Conservation (phyloP, 106 monocot species). For the Triglochin maritima region DNA sequence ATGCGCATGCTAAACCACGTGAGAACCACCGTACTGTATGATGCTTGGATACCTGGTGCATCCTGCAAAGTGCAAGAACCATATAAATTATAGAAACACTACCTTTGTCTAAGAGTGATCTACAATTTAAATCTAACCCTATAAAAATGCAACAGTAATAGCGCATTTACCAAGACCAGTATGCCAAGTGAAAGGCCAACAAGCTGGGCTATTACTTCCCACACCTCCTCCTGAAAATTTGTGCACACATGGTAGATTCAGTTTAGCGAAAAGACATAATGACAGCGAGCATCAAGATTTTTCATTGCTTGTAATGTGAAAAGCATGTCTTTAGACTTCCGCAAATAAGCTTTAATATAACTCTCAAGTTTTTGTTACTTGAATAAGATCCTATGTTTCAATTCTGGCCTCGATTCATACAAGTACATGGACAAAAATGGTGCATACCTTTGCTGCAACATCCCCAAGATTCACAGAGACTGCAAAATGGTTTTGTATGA, state of each 20-base stretch:
- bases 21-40: conserved; percentile 38
- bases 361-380: no score
- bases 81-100: neutral
- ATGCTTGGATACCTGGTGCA: conserved; percentile 42
- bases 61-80: conserved; percentile 33
- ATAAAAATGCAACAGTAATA: neutral
- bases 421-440: no score
- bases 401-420: no score
- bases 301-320: no score
- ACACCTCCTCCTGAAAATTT: conserved; percentile 86
- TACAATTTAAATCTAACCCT: no score
- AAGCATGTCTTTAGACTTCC: no score
- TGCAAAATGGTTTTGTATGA: conserved; percentile 96
- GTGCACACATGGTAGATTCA: neutral
- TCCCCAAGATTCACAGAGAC: conserved; percentile 84
- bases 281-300: no score
- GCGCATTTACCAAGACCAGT: conserved; percentile 50
- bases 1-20: conserved; percentile 69
- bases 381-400: no score
- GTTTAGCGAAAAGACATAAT: neutral
- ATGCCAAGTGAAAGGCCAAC: conserved; percentile 81
- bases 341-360: no score
- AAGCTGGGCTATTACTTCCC: conserved; percentile 94
- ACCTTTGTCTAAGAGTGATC: neutral
- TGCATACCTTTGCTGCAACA: conserved; percentile 92